Base-by-base conservation (phyloP, 768 basidiomycete genomes). In the Phylloporus sp. region DNA sequence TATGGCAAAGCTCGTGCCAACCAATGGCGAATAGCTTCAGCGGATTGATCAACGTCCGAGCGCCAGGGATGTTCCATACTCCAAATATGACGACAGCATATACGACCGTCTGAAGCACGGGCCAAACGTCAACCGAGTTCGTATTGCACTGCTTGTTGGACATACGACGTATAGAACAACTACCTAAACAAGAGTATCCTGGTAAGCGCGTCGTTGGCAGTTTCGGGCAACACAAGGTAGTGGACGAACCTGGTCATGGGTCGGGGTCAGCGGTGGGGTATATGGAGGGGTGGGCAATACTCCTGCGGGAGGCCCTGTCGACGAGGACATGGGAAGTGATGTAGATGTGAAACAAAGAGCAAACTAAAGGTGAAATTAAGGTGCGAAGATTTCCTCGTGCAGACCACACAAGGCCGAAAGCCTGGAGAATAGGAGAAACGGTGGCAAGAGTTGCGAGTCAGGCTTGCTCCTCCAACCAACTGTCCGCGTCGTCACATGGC, bases 21-120 rank as follows among this genome's bases (percentile, higher is more conserved):
- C 89, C 90, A 50, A 92, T 90, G 42, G 88, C 86, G 61, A 92
- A 84, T 13, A 92, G 72, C 64, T 92, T 92, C 57, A 92, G 74
- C 9, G 90, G 90, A 59, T 79, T 87, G 59, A 91, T 90, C 68
- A 87, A 60, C 59, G 81, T 79, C 37, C 90, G 75, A 21, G 81
- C 82, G 46, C 84, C 80, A 5, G 90, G 90, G 34, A 91, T 85
- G 66, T 84, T 86, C 90, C 90, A 92, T 54, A 90, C 75, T 34
- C 86, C 90, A 57, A 90, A 89, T 49, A 90, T 87, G 52, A 91
- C 77, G 48, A 92, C 88, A 40, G 85, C 79, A 73, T 84, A 90
- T 41, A 90, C 86, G 43, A 90, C 80, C 40, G 89, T 83, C 88
- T 90, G 60, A 41, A 48, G 18, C 17, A 35, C 48, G 38, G 6